Base-by-base conservation (phyloP, 164 flowering plant species). In the Aristolochia fimbriata region DNA sequence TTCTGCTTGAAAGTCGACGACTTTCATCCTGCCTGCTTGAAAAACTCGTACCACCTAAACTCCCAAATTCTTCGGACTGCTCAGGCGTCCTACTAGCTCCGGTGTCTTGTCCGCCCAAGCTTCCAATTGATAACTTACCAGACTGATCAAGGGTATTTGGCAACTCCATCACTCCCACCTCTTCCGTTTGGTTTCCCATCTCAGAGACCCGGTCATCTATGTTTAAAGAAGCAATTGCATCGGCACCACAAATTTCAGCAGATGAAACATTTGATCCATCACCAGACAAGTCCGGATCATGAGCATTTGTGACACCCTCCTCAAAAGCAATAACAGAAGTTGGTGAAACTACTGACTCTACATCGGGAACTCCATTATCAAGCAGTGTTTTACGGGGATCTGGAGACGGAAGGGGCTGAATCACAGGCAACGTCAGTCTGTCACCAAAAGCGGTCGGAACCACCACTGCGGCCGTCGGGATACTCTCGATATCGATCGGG, bases 391-490 rank as follows among this genome's bases (percentile, higher is more conserved):
- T 55, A 15, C 43, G 16, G 21, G 55, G 54, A 37, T 49, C 58
- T 22, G 70, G 63, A 59, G 66, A 76, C 3, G 56, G 69, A 46
- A 84, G 53, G 1, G 97, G 97, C 57, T 85, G 86, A 59, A 87
- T 69, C 16, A 91, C 78, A 6, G 95, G 92, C 62, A 87, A 45
- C 1, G 79, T 64, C 45, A 75, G 33, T 30, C 69, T 57, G 64
- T 57, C 74, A 56, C 71, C 61, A 15, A 65, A 15, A 46, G 70
- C 65, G 6, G 72, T 60, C 3, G 77, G 57, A 12, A 75, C 47
- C 52, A 80, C 78, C 8, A 72, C 57, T 1, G 79, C 56, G 20
- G 98, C 96, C 1, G 71, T 74, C 6, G 95, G 93, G 50, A 87
- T 79, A 31, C 64, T 55, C 6, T 73, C 72, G 45, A 85, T 68